These are phyloP conservation scores for Schizonepeta tenuifolia DNA, from an alignment of 257 asterid species.

Conservation along the genomic window DNA sequence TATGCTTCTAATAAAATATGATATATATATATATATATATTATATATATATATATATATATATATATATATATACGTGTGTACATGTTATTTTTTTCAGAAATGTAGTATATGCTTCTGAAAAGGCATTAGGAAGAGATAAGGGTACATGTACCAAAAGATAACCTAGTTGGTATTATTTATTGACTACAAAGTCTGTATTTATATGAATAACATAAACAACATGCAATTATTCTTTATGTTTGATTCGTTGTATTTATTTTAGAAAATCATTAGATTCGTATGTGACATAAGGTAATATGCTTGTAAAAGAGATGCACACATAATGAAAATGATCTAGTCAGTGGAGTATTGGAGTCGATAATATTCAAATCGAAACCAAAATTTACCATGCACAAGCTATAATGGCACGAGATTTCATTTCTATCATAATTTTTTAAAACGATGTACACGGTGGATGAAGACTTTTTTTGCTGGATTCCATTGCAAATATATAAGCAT, in stretches of 20 bases:
- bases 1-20: background rate
- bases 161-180: slow-evolving; percentile 27
- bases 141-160: slow-evolving; percentile 33
- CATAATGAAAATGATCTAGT: background rate
- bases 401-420: too few species aligned
- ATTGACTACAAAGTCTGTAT: background rate
- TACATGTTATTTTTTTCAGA: background rate
- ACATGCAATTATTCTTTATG: background rate
- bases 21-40: too few species aligned
- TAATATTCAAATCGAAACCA: too few species aligned
- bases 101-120: slow-evolving; percentile 24
- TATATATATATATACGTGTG: too few species aligned
- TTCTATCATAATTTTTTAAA: too few species aligned
- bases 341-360: background rate
- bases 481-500: background rate
- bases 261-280: background rate
- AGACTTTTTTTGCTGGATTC: slow-evolving; percentile 32
- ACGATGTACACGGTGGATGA: slow-evolving; percentile 34
- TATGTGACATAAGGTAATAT: slow-evolving; percentile 24
- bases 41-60: too few species aligned
- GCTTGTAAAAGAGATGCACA: slow-evolving; percentile 14
- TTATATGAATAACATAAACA: background rate
- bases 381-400: too few species aligned
- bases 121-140: slow-evolving; percentile 40
- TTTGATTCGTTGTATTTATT: slow-evolving; percentile 31